Evolutionary conservation across 495 filamentous ascomycete species (phyloP), one percentile per base, ranked within the genome.

Genomic region (Aspergillus baeticus): DNA sequence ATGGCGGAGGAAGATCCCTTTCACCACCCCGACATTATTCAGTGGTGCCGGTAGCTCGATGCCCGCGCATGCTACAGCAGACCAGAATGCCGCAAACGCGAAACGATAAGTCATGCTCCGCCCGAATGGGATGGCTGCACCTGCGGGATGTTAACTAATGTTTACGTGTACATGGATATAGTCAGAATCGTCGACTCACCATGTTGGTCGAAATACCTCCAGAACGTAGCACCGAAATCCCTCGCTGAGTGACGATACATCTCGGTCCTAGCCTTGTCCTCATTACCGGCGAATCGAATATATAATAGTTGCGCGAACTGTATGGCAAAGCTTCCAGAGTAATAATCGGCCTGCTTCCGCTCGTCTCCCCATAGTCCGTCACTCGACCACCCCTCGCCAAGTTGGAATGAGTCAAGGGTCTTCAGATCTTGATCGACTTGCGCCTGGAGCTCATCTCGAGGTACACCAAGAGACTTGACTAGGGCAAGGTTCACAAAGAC

Each of bases 11-110:
- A 89, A 79, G 18, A 91, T 76, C 0, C 88, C 87, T 63, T 88
- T 88, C 43, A 90, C 78, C 49, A 85, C 81, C 10, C 88, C 87
- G 8, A 51, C 35, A 5, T 29, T 22, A 5, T 31, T 39, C 6
- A 10, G 1, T 78, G 82, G 87, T 20, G 79, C 84, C 29, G 85
- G 70, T 0, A 83, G 79, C 41, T 85, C 84, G 51, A 88, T 79
- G 52, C 80, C 81, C 1, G 85, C 85, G 59, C 87, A 89, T 1
- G 84, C 87, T 34, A 87, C 63, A 11, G 87, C 84, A 33, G 84
- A 82, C 84, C 86, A 91, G 71, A 90, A 91, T 6, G 80, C 85
- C 1, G 84, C 83, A 80, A 89, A 89, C 17, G 87, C 86, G 66
- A 89, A 89, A 23, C 87, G 77, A 69, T 91, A 91, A 5, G 84